These are phyloP conservation scores for Sanguinoderma infundibulare DNA, from an alignment of 1,284 basidiomycete genomes.

Conservation along the genomic window DNA sequence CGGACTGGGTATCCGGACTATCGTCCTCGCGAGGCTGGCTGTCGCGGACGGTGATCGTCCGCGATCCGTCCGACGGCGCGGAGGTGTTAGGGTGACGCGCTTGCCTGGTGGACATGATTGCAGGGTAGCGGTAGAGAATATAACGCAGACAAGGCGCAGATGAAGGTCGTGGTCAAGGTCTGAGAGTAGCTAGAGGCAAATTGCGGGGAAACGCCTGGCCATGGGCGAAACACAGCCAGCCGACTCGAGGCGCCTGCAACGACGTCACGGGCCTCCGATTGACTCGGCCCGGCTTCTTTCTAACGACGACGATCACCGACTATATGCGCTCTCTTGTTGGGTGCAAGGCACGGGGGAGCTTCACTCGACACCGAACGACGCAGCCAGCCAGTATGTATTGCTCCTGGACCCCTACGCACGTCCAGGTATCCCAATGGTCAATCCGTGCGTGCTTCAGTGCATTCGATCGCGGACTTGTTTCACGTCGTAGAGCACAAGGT, in stretches of 20 bases:
- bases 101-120: constrained; percentile 3
- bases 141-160: neutral
- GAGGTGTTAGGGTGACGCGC: constrained; percentile 26
- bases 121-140: neutral
- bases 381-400: no score
- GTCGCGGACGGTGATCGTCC: constrained; percentile 56
- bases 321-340: neutral
- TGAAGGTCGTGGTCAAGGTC: neutral
- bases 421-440: no score
- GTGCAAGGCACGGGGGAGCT: no score
- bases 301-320: neutral
- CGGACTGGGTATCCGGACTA: constrained; percentile 22
- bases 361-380: no score
- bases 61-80: constrained; percentile 57
- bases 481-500: no score
- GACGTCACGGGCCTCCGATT: neutral
- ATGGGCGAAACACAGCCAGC: neutral
- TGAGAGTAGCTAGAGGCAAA: neutral
- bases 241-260: neutral
- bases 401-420: no score
- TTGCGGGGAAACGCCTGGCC: neutral
- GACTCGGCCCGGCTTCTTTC: neutral
- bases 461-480: no score
- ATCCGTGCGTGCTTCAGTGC: no score
- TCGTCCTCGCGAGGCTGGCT: constrained; percentile 42